phyloP scores from a whole-genome alignment of 1,284 basidiomycete genomes.

The Puccinia horiana region DNA sequence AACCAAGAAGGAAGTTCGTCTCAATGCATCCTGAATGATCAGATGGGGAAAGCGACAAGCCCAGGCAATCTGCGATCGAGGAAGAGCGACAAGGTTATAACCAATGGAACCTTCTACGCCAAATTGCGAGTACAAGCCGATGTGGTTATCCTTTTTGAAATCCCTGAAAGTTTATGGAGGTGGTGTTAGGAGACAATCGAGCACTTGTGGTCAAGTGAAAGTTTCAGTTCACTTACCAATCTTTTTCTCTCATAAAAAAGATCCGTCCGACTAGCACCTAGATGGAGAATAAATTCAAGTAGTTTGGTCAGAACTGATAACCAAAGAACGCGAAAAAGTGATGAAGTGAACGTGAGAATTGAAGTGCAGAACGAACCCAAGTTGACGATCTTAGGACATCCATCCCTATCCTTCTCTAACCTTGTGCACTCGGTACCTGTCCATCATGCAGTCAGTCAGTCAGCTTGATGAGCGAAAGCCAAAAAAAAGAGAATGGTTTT shows the following conservation, averaged over 20 bases:
- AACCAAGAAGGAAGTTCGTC: too few species aligned
- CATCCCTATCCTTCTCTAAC: conserved; percentile 95
- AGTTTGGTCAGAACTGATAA: not conserved
- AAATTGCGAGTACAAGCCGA: too few species aligned
- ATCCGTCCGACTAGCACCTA: conserved; percentile 70
- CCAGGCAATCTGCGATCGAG: too few species aligned
- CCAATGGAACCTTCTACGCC: too few species aligned
- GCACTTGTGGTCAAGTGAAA: not conserved
- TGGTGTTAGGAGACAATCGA: not conserved
- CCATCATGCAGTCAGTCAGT: not conserved
- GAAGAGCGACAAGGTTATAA: too few species aligned
- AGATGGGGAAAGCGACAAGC: too few species aligned
- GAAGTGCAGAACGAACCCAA: conserved; percentile 67
- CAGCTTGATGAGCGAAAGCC: not conserved
- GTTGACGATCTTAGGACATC: conserved; percentile 98
- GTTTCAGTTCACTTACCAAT: conserved; percentile 57
- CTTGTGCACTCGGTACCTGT: conserved; percentile 69
- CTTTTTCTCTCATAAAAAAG: conserved; percentile 83
- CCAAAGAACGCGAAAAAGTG: not conserved
- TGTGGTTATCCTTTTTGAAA: not conserved
- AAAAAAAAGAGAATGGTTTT: not conserved
- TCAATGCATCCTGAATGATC: too few species aligned
- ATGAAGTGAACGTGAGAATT: not conserved
- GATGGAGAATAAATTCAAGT: not conserved
- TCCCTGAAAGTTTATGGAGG: not conserved